A percentile compares a stretch with the other conserved stretches of the same genome.
phyloP scores from a whole-genome alignment of 2,329 filamentous ascomycete genomes.

The Penicillium brevicompactum region DNA sequence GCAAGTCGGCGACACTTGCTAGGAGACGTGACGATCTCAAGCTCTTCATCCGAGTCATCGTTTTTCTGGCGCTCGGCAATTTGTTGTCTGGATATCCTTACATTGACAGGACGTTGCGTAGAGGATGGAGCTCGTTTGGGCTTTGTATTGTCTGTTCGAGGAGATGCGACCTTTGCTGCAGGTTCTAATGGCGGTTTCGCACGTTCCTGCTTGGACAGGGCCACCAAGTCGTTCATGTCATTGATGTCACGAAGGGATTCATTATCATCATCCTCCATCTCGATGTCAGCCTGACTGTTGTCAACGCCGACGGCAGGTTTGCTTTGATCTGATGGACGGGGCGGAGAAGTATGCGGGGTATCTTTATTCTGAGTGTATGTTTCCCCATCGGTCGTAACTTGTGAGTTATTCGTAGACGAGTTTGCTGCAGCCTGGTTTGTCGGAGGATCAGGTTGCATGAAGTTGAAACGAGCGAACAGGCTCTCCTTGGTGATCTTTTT shows the following conservation, averaged over 20 bases:
- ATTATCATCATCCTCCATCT: slow-evolving; percentile 30
- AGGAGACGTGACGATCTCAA: slow-evolving; percentile 63
- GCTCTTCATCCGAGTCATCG: slow-evolving; percentile 56
- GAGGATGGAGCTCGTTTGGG: slow-evolving; percentile 29
- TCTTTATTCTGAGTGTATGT: slow-evolving; percentile 46
- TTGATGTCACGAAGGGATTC: slow-evolving; percentile 44
- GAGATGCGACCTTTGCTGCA: not conserved
- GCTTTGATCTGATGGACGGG: slow-evolving; percentile 28
- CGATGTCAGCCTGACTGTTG: not conserved
- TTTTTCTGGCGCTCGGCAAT: slow-evolving; percentile 35
- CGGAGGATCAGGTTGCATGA: slow-evolving; percentile 51
- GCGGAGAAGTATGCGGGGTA: slow-evolving; percentile 72
- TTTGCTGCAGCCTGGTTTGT: slow-evolving; percentile 30
- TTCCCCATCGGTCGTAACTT: slow-evolving; percentile 47
- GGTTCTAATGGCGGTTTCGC: slow-evolving; percentile 10
- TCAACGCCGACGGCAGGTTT: slow-evolving; percentile 9
- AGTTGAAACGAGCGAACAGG: slow-evolving; percentile 83
- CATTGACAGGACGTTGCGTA: slow-evolving; percentile 38
- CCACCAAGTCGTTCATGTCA: slow-evolving; percentile 38
- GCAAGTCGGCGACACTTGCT: slow-evolving; percentile 47
- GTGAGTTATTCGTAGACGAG: slow-evolving; percentile 55
- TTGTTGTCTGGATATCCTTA: slow-evolving; percentile 43
- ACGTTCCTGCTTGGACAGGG: slow-evolving; percentile 24
- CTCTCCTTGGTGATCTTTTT: slow-evolving; percentile 86
- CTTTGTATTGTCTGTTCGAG: slow-evolving; percentile 24